Conservation (phyloP, 768 basidiomycete genomes). For the Russula griseocarnosa region DNA sequence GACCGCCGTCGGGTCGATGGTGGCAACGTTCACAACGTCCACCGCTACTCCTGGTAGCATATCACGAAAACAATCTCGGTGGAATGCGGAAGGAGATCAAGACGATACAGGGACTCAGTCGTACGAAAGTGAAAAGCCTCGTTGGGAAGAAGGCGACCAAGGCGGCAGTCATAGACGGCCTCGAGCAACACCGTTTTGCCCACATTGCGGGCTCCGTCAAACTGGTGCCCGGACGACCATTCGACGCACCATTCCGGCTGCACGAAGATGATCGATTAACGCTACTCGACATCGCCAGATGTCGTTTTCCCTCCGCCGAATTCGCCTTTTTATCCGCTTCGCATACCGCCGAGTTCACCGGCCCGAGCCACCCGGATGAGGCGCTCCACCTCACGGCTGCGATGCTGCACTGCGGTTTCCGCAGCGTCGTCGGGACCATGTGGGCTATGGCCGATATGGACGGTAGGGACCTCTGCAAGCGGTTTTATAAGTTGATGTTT, state of each 20-base stretch:
- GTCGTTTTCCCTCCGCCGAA: background rate
- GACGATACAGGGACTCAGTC: background rate
- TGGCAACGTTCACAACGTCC: background rate
- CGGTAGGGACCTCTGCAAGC: slow-evolving; percentile 15
- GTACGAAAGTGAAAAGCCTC: background rate
- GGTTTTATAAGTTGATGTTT: slow-evolving; percentile 14
- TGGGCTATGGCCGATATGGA: slow-evolving; percentile 26
- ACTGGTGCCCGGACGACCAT: background rate
- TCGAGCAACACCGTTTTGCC: background rate
- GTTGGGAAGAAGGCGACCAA: background rate
- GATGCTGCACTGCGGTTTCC: slow-evolving; percentile 25
- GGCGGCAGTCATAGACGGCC: background rate
- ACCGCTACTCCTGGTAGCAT: slow-evolving; percentile 6
- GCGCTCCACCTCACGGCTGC: slow-evolving; percentile 22
- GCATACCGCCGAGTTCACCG: slow-evolving; percentile 3
- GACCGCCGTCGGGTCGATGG: background rate
- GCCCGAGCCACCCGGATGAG: slow-evolving; percentile 11
- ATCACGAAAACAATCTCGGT: slow-evolving; percentile 2
- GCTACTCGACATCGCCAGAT: slow-evolving; percentile 3
- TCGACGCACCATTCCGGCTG: slow-evolving; percentile 9
- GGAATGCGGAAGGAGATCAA: slow-evolving; percentile 9
- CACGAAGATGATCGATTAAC: background rate
- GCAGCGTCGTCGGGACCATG: slow-evolving; percentile 15
- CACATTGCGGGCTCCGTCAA: slow-evolving; percentile 17
- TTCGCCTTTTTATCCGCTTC: slow-evolving; percentile 20